Evolutionary conservation across 2,329 filamentous ascomycete genomes (phyloP), one percentile per base, ranked within the genome.

Genomic region (Trichoderma lentiforme): DNA sequence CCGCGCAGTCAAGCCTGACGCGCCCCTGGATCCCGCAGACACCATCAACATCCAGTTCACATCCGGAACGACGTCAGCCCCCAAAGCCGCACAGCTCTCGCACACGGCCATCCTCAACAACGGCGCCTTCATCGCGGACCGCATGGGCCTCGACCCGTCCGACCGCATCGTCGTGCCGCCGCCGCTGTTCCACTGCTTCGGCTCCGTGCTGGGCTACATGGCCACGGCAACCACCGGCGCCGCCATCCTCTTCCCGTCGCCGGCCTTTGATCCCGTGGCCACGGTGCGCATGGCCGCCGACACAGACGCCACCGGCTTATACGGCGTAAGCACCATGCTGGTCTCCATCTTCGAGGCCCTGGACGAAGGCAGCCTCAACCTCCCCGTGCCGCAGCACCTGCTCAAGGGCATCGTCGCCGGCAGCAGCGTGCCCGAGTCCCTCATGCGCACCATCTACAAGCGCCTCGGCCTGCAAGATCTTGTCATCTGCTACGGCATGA

Each of bases 401-500:
- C 86, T 91, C 57, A 98, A 95, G n/a, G 96, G 96, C 34, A 98
- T 98, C 76, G 94, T 92, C 12, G 94, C 95, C 0, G 96, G 96
- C 0, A 92, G 89, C 70, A 92, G 90, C n/a, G 91, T 98, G 2
- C 95, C 96, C 0, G 89, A 91, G 24, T 88, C 93, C 68, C 85
- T 98, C 32, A 97, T 97, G 93, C 86, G 87, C 21, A 89, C 88
- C 73, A 83, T 98, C 7, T 92, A 95, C 80, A 86, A 86, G 28
- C 86, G 84, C 2, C 85, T 98, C 9, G 96, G 96, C 63, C 84
- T 98, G 21, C 88, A 87, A 0, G 92, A 97, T 71, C 83, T 98
- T 26, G 95, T 95, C 0, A 98, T 97, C 74, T 97, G 95, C 84
- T 98, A 98, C 81, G 95, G 95, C 73, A 97, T 97, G 94, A 98